Evolutionary conservation across 805 yeast species (phyloP).

Genomic region (Nakazawaea ishiwadae): DNA sequence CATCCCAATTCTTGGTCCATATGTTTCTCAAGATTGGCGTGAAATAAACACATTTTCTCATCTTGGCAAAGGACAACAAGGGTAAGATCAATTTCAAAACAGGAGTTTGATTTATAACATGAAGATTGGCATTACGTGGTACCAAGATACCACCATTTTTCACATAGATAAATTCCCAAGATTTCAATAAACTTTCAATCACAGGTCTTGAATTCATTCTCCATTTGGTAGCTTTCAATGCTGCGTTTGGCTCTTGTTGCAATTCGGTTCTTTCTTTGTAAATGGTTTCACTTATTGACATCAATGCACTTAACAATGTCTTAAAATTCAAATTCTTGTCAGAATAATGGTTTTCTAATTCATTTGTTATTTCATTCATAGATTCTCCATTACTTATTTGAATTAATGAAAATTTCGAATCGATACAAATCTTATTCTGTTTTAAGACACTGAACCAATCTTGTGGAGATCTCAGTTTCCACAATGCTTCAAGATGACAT

Average conservation of each 20-base stretch:
- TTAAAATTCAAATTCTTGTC: conserved; percentile 40
- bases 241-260: conserved; percentile 31
- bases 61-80: conserved; percentile 59
- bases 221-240: conserved; percentile 56
- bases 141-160: conserved; percentile 60
- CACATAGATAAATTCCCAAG: conserved; percentile 65
- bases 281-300: conserved; percentile 65
- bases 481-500: conserved; percentile 53
- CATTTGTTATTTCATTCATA: conserved; percentile 39
- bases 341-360: conserved; percentile 36
- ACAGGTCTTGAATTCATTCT: conserved; percentile 56
- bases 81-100: conserved; percentile 65
- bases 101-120: conserved; percentile 46
- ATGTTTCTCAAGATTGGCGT: conserved; percentile 58
- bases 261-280: conserved; percentile 42
- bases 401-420: conserved; percentile 50
- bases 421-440: conserved; percentile 34
- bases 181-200: conserved; percentile 50
- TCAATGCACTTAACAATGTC: conserved; percentile 49
- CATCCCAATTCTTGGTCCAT: conserved; percentile 64
- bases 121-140: conserved; percentile 45
- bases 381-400: conserved; percentile 54
- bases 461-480: conserved; percentile 44
- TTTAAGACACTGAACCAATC: conserved; percentile 47
- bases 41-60: conserved; percentile 56